Base-by-base conservation (phyloP, 2,329 filamentous ascomycete genomes). In the Pseudocercospora fuligena region DNA sequence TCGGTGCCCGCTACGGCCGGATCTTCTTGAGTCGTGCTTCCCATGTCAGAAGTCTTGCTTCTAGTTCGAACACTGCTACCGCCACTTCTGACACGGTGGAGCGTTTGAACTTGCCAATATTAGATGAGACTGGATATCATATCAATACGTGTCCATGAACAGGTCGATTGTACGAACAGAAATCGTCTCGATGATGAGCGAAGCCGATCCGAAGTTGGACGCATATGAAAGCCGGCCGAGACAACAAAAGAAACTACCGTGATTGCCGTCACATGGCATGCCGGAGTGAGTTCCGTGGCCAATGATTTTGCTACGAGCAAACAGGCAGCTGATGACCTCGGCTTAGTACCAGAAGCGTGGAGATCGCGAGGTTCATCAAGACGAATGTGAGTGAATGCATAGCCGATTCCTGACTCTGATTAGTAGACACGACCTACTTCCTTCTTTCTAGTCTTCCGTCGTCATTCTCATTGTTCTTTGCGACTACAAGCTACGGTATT, bases 221-320 rank as follows among this genome's bases (percentile, higher is more conserved):
- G 21, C 51, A 56, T 56, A 27, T 56, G 51, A 56, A 56, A 31
- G 14, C 51, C 25, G 23, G 7, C 51, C 51, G 51, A 56, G n/a
- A 31, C 36, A 36, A 49, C 19, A 54, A 23, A 49, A 33, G 8
- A 53, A 47, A 36, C 14, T 58, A 46, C 57, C 63, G 63, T 51
- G 51, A 51, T 65, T 65, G 49, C 63, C 63, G 63, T 65, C 63
- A 65, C 63, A 65, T 65, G 57, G 40, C 21, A 43, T 14, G 49
- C 21, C 62, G 62, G 57, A 60, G 25, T 11, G 47, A 3, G 1
- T 4, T 19, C 57, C 62, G 63, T 25, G 19, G 33, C 63, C 57
- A 61, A 65, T 60, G 16, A 56, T 2, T 31, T 16, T 19, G 1
- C 40, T 33, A 8, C 58, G 36, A 3, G 23, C 49, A 8, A 31